Conservation (phyloP, 2,329 filamentous ascomycete genomes). For the Penicillium sp. region DNA sequence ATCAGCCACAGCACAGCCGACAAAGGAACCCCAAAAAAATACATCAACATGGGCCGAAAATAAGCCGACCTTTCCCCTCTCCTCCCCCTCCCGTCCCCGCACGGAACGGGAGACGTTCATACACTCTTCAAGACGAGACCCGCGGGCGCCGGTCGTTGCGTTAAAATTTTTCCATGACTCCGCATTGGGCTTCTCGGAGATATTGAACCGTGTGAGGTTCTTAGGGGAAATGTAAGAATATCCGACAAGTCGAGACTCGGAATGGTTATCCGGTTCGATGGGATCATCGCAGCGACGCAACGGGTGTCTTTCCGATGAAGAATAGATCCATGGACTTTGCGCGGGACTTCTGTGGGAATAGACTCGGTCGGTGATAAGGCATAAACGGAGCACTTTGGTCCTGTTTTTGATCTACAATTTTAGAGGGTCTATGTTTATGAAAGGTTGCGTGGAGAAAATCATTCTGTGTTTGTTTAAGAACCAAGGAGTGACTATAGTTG, state of each 20-base stretch:
- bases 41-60: neutral
- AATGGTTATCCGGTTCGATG: neutral
- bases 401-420: neutral
- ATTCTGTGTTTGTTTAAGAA: constrained; percentile 3
- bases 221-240: neutral
- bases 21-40: neutral
- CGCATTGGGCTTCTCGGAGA: neutral
- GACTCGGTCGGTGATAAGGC: no score
- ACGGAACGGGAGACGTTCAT: neutral
- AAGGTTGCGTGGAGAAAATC: neutral
- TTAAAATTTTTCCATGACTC: neutral
- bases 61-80: neutral
- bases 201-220: neutral
- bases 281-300: no score
- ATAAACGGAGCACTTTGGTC: no score
- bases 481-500: constrained; percentile 37
- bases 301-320: neutral
- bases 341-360: neutral
- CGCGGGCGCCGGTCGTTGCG: neutral
- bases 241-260: neutral
- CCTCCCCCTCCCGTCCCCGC: neutral
- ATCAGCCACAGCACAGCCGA: neutral
- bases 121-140: neutral
- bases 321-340: neutral
- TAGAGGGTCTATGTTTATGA: no score